Conservation (phyloP, 1,284 basidiomycete genomes). For the Baeospora myosura region DNA sequence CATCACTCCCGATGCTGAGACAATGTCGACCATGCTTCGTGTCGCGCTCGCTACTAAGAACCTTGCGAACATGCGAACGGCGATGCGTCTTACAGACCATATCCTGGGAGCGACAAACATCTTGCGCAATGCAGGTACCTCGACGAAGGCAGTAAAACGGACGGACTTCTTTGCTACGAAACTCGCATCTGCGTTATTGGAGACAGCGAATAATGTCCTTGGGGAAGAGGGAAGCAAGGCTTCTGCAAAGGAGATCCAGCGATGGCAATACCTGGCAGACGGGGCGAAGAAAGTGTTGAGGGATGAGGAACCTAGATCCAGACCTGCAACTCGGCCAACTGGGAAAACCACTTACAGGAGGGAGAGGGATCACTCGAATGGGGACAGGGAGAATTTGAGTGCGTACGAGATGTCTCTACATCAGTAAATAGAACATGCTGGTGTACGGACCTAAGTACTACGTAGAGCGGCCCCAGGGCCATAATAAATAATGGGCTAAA, state of each 20-base stretch:
- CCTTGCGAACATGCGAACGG: slow-evolving; percentile 44
- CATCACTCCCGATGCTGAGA: slow-evolving; percentile 37
- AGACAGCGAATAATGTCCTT: slow-evolving; percentile 25
- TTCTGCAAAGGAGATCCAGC: slow-evolving; percentile 15
- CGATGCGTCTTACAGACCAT: slow-evolving; percentile 46
- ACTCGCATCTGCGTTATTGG: slow-evolving; percentile 27
- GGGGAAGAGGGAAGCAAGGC: slow-evolving; percentile 11
- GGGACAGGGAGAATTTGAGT: background rate
- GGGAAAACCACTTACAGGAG: background rate
- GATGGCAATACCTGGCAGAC: slow-evolving; percentile 18
- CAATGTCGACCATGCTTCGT: slow-evolving; percentile 45
- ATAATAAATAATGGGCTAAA: no score
- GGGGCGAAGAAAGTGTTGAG: slow-evolving; percentile 15
- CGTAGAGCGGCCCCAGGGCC: no score
- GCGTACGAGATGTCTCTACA: background rate
- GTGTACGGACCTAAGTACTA: no score
- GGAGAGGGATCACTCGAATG: background rate
- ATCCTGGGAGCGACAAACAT: slow-evolving; percentile 16
- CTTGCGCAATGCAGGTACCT: slow-evolving; percentile 17
- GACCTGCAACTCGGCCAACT: no score
- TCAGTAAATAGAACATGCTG: background rate
- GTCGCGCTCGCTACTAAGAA: slow-evolving; percentile 44
- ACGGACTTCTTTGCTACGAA: slow-evolving; percentile 29
- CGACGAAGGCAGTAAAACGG: slow-evolving; percentile 22
- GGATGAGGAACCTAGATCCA: no score